Conservation (phyloP, 352 stramenopile genomes). For the Globisporangium apiculatum region DNA sequence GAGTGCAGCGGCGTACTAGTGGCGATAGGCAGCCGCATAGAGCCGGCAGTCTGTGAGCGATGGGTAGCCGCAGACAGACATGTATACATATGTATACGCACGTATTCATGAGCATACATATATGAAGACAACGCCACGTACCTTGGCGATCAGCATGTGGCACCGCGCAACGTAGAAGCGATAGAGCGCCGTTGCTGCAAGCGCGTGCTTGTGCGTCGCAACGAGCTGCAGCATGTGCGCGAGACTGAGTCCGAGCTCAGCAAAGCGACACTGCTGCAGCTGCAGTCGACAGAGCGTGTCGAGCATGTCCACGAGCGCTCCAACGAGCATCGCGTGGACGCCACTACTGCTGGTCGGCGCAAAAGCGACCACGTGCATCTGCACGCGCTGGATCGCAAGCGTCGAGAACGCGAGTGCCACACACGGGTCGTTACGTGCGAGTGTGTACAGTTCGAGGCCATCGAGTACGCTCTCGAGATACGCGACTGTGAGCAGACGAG, state of each 20-base stretch:
- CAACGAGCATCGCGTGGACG: slow-evolving; percentile 42
- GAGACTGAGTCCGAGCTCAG: slow-evolving; percentile 54
- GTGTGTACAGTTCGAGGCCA: slow-evolving; percentile 28
- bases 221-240: slow-evolving; percentile 58
- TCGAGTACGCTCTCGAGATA: slow-evolving; percentile 57
- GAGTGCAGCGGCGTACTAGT: slow-evolving; percentile 53
- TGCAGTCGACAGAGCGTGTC: slow-evolving; percentile 55
- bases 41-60: too few species aligned
- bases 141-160: slow-evolving; percentile 62
- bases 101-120: too few species aligned
- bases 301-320: slow-evolving; percentile 63
- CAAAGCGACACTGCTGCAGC: slow-evolving; percentile 50
- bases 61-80: too few species aligned
- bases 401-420: slow-evolving; percentile 42
- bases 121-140: slow-evolving; percentile 10
- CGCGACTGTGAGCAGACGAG: slow-evolving; percentile 17
- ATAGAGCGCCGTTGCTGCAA: slow-evolving; percentile 42
- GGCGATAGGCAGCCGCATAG: neutral
- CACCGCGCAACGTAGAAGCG: slow-evolving; percentile 44
- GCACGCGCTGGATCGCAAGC: slow-evolving; percentile 38
- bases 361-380: slow-evolving; percentile 42
- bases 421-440: slow-evolving; percentile 33
- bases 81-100: too few species aligned
- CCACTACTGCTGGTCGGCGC: slow-evolving; percentile 14
- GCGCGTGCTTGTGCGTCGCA: slow-evolving; percentile 27